These are phyloP conservation scores for Podospora didyma DNA, from an alignment of 495 filamentous ascomycete species.

Conservation along the genomic window DNA sequence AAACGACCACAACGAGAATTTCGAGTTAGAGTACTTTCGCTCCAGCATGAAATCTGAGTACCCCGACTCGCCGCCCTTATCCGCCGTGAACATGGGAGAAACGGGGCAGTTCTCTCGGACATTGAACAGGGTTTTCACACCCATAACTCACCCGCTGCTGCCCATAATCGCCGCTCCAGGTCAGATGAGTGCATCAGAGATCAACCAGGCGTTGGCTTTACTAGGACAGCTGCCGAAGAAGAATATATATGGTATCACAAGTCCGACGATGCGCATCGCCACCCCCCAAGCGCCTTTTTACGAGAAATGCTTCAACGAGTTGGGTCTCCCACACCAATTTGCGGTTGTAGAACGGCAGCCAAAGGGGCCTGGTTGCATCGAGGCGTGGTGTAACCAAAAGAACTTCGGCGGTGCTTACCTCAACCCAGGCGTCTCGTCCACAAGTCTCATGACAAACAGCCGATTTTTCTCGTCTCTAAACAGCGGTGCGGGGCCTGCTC, in stretches of 20 bases:
- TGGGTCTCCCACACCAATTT: constrained; percentile 77
- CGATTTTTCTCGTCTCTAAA: constrained; percentile 40
- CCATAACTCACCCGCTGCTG: constrained; percentile 78
- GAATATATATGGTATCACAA: constrained; percentile 74
- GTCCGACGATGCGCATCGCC: constrained; percentile 51
- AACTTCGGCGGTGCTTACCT: constrained; percentile 77
- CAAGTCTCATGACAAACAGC: constrained; percentile 33
- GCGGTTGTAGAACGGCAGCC: constrained; percentile 67
- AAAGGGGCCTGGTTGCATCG: constrained; percentile 53
- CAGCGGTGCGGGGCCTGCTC: constrained; percentile 54
- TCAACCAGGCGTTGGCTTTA: constrained; percentile 70
- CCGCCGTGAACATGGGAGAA: constrained; percentile 82
- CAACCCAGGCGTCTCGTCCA: constrained; percentile 60
- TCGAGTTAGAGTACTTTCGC: constrained; percentile 83
- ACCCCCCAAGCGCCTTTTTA: constrained; percentile 77
- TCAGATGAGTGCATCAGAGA: constrained; percentile 77
- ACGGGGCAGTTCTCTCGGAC: constrained; percentile 75
- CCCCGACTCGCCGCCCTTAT: constrained; percentile 62
- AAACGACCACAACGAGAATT: constrained; percentile 73
- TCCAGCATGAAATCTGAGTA: constrained; percentile 66
- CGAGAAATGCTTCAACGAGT: constrained; percentile 84
- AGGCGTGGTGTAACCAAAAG: constrained; percentile 62
- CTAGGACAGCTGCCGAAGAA: constrained; percentile 78
- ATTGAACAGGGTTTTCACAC: constrained; percentile 78
- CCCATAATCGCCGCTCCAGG: constrained; percentile 82